These are phyloP conservation scores for Rhodotorula sp. DNA, from an alignment of 1,284 basidiomycete genomes.

Conservation along the genomic window DNA sequence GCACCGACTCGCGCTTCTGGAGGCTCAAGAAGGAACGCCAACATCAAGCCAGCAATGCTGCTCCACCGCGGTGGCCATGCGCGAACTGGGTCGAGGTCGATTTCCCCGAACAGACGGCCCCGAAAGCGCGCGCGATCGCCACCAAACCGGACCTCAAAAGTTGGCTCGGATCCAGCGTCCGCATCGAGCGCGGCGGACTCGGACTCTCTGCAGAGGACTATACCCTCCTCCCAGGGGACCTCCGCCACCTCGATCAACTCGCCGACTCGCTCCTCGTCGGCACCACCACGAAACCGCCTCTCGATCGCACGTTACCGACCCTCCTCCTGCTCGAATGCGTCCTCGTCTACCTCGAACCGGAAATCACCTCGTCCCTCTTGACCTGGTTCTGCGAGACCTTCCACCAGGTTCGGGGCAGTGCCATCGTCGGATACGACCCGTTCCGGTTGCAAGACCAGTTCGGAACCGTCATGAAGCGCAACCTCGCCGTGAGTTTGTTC, in stretches of 20 bases:
- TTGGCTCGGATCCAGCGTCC: conserved; percentile 55
- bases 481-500: conserved; percentile 63
- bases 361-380: conserved; percentile 62
- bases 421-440: conserved; percentile 77
- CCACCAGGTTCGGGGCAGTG: conserved; percentile 16
- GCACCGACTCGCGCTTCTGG: conserved; percentile 93
- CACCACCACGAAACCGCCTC: conserved; percentile 46
- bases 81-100: conserved; percentile 78
- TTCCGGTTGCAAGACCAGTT: conserved; percentile 78
- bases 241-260: conserved; percentile 57
- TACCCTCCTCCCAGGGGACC: conserved; percentile 70
- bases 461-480: conserved; percentile 80
- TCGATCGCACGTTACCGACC: conserved; percentile 70
- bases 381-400: conserved; percentile 70
- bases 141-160: conserved; percentile 63
- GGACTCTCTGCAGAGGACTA: conserved; percentile 65
- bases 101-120: conserved; percentile 75
- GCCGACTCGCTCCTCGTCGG: conserved; percentile 47
- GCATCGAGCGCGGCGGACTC: conserved; percentile 63
- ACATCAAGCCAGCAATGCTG: conserved; percentile 54
- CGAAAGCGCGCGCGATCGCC: conserved; percentile 77
- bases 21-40: conserved; percentile 63
- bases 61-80: conserved; percentile 43
- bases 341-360: conserved; percentile 76
- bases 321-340: conserved; percentile 88